A percentile compares a stretch with the other conserved stretches of the same genome.
phyloP scores from a whole-genome alignment of 495 filamentous ascomycete genomes.

The Sabuloglossum arenarium region DNA sequence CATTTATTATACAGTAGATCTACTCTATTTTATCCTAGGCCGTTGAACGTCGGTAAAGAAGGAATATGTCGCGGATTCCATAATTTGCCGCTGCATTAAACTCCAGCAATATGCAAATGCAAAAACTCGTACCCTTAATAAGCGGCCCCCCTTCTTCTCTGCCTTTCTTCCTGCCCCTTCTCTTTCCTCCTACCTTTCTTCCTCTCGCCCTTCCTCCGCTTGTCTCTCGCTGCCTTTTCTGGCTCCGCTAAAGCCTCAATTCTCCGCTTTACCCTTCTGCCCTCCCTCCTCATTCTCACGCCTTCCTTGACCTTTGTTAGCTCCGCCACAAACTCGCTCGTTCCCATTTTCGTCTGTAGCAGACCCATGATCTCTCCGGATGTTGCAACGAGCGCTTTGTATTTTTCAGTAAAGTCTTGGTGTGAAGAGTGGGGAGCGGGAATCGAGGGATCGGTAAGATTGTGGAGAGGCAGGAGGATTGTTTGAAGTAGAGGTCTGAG shows the following conservation, averaged over 20 bases:
- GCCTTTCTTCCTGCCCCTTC: constrained; percentile 44
- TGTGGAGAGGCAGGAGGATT: constrained; percentile 61
- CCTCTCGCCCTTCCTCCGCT: constrained; percentile 67
- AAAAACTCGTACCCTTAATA: constrained; percentile 21
- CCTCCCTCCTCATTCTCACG: constrained; percentile 46
- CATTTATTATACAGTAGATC: background rate
- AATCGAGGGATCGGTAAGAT: constrained; percentile 62
- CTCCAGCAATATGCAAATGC: background rate
- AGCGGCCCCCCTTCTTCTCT: constrained; percentile 36
- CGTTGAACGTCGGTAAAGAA: background rate
- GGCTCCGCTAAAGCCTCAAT: constrained; percentile 69
- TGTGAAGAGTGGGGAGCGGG: constrained; percentile 43
- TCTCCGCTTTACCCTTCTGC: constrained; percentile 57
- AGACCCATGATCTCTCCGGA: constrained; percentile 50
- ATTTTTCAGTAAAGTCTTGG: constrained; percentile 39
- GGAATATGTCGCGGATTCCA: background rate
- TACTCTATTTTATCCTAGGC: background rate
- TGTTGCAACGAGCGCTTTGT: constrained; percentile 43
- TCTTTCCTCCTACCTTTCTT: constrained; percentile 70
- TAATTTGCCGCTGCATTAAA: background rate
- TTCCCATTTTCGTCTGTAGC: constrained; percentile 71
- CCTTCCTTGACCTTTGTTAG: constrained; percentile 45
- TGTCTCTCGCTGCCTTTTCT: constrained; percentile 53
- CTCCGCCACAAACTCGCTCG: constrained; percentile 46
- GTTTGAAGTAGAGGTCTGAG: constrained; percentile 37